Conservation (phyloP, 2,329 filamentous ascomycete genomes). For the Ophidiomyces ophidiicola region DNA sequence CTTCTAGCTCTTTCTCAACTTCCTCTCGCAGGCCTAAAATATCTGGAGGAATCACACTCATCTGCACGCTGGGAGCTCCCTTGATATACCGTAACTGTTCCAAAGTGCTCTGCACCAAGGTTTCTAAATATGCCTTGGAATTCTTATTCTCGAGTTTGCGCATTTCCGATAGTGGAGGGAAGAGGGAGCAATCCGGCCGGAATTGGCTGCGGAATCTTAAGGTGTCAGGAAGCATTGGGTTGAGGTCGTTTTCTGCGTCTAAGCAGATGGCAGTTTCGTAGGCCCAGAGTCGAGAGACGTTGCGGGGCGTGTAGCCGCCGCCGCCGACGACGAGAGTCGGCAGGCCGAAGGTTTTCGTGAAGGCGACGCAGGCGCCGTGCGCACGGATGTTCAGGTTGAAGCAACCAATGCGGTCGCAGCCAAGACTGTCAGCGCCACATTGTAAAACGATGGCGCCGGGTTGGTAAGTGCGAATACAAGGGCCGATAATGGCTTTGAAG, state of each 20-base stretch:
- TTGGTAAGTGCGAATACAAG: constrained; percentile 70
- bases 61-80: constrained; percentile 75
- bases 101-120: constrained; percentile 63
- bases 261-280: constrained; percentile 91
- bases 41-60: constrained; percentile 67
- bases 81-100: constrained; percentile 81
- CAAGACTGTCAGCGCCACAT: constrained; percentile 88
- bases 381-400: constrained; percentile 96
- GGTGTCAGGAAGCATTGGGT: constrained; percentile 61
- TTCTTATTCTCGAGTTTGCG: constrained; percentile 63
- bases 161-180: constrained; percentile 70
- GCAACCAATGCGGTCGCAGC: constrained; percentile 80
- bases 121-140: constrained; percentile 58
- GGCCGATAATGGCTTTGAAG: constrained; percentile 68
- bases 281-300: constrained; percentile 92
- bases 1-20: constrained; percentile 36
- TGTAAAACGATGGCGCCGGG: constrained; percentile 86
- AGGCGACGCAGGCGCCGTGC: constrained; percentile 82
- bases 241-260: constrained; percentile 56
- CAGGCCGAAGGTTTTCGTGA: constrained; percentile 66
- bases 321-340: constrained; percentile 87
- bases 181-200: constrained; percentile 71
- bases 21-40: constrained; percentile 46
- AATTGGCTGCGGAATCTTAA: constrained; percentile 84
- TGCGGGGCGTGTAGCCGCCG: constrained; percentile 90